These are phyloP conservation scores for Neurospora sp. DNA, from an alignment of 495 filamentous ascomycete genomes.

Conservation along the genomic window DNA sequence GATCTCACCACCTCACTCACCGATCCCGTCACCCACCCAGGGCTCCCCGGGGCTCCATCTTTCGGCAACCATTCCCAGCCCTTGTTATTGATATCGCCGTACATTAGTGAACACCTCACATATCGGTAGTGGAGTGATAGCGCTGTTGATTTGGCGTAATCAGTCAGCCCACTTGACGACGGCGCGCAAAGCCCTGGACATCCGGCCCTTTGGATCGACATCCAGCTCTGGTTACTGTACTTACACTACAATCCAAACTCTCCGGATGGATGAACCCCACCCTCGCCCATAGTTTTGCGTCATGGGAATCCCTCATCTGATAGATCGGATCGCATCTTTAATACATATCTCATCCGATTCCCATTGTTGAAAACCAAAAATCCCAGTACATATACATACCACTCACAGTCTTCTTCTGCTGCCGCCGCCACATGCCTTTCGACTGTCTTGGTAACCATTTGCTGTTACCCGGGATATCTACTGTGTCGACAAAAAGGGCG, in stretches of 20 bases:
- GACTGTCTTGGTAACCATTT: background rate
- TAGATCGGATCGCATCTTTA: background rate
- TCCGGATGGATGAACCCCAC: background rate
- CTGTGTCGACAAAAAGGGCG: background rate
- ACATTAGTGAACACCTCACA: background rate
- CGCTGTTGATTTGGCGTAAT: background rate
- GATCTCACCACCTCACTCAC: background rate
- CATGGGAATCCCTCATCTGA: background rate
- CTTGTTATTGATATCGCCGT: background rate
- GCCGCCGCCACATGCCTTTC: background rate
- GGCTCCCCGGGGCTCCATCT: background rate
- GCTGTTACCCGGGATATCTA: background rate
- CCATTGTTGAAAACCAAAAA: background rate
- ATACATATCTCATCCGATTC: background rate
- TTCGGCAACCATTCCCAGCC: background rate
- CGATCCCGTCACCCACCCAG: background rate
- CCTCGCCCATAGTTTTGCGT: background rate
- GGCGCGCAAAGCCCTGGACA: background rate
- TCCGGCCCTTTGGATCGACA: background rate
- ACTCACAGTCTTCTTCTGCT: background rate
- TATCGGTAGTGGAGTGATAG: background rate
- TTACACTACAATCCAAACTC: background rate
- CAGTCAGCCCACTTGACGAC: background rate
- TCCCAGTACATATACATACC: background rate
- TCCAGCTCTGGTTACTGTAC: background rate